Evolutionary conservation across 1,284 basidiomycete species (phyloP).

Genomic region (Pascua guehoae): DNA sequence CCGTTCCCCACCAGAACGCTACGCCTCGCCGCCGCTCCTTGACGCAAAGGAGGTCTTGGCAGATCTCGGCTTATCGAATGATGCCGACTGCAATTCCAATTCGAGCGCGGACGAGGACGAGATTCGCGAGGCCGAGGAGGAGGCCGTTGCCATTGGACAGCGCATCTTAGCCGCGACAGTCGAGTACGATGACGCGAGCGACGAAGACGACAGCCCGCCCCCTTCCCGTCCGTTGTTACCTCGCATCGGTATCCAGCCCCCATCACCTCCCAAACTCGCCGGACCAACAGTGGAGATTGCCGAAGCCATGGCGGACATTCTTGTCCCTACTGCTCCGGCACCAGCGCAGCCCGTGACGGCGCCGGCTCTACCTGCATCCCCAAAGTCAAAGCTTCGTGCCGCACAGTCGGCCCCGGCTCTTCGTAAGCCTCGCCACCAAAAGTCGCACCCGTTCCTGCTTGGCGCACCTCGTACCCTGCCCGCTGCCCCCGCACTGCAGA

Average conservation of each 20-base stretch:
- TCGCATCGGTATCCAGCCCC: no score
- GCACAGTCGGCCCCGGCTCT: conserved; percentile 13
- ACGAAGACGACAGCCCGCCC: conserved; percentile 2
- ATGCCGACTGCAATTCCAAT: conserved; percentile 8
- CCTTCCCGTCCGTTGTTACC: background rate
- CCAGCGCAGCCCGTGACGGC: no score
- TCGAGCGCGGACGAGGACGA: conserved; percentile 7
- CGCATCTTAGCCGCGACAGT: conserved; percentile 19
- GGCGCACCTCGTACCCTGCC: conserved; percentile 25
- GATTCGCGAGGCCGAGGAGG: conserved; percentile 8
- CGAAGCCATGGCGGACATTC: background rate
- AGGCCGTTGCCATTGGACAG: conserved; percentile 13
- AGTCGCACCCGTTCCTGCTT: conserved; percentile 15
- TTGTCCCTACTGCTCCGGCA: background rate
- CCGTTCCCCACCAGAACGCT: background rate
- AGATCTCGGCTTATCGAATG: conserved; percentile 3
- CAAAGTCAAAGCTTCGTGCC: conserved; percentile 4
- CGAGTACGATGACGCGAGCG: conserved; percentile 17
- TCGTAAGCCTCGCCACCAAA: background rate
- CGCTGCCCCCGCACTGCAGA: conserved; percentile 34
- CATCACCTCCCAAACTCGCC: no score
- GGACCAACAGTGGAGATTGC: background rate
- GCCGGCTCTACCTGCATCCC: no score
- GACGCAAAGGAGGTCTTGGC: conserved; percentile 9
- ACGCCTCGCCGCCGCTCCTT: conserved; percentile 9